Base-by-base conservation (phyloP, 2,329 filamentous ascomycete genomes). In the Diaporthe australafricana region DNA sequence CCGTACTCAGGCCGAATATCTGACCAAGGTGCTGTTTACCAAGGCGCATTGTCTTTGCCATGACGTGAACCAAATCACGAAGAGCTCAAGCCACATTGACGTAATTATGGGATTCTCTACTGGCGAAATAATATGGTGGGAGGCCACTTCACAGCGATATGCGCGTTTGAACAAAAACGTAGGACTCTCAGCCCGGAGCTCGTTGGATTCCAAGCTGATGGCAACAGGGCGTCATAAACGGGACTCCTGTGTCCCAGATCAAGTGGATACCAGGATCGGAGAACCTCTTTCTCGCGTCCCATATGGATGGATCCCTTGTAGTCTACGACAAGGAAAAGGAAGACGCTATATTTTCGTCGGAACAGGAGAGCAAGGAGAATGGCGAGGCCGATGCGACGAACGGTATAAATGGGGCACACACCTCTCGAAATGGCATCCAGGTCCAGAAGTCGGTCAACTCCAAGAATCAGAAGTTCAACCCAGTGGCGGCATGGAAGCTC, bases 311-410 rank as follows among this genome's bases (percentile, higher is more conserved):
- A 1, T 92, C 93, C 3, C 82, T 99, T 55, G 89, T 99, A 3
- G 94, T 98, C 1, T 99, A 98, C 77, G 96, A 99, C 82, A 99
- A 98, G 83, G 95, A 98, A 79, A 98, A 96, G 80, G 95, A 98
- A 75, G 95, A 98, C 79, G 91, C 92, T 0, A 87, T 91, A 1
- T 96, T 98, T 77, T 87, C 90, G 3, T 88, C 93, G 0, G 94
- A 97, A 79, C 88, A 92, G 42, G 86, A 89, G 70, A 92, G 94
- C 79, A 94, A 94, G 80, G 93, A 95, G 78, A 96, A 95, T 76
- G 93, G 94, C 76, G 93, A 95, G 80, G 90, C 76, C 3, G 80
- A 81, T 42, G 74, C 77, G 25, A 81, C 79, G 42, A 82, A 83
- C 62, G 77, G 79, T 30, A 74, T 79, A 30, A 82, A 84, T 69